phyloP scores from a whole-genome alignment of 306 rosid species.

The Alnus rubra region DNA sequence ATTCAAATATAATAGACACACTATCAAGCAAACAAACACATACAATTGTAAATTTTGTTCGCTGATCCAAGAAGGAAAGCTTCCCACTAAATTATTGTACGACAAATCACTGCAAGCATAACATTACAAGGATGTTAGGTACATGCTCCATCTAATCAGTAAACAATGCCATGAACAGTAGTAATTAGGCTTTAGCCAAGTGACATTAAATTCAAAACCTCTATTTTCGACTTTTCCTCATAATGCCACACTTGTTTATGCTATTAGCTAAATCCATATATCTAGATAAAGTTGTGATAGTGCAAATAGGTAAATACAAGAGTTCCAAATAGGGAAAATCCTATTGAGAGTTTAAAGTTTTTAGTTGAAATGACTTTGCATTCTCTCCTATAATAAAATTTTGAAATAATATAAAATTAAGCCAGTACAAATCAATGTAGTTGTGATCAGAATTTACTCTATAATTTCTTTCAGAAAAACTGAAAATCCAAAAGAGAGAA shows the following conservation, averaged over 20 bases:
- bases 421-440: too few relatives aligned
- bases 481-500: too few relatives aligned
- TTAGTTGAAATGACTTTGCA: too few relatives aligned
- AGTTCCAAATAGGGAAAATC: not conserved
- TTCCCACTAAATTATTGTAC: conserved; percentile 72
- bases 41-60: conserved; percentile 53
- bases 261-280: not conserved
- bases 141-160: too few relatives aligned
- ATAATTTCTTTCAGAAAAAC: too few relatives aligned
- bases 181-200: not conserved
- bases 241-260: not conserved
- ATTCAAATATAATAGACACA: not conserved
- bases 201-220: not conserved
- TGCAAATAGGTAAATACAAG: not conserved
- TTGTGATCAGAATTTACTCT: too few relatives aligned
- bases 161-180: not conserved
- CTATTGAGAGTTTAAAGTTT: not conserved
- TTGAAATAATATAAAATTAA: too few relatives aligned
- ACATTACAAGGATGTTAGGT: not conserved
- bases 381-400: too few relatives aligned
- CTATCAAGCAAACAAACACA: conserved; percentile 49
- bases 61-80: conserved; percentile 75
- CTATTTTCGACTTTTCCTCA: not conserved
- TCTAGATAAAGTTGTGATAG: not conserved
- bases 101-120: conserved; percentile 75